Evolutionary conservation across 345 rosid genomes (phyloP), one percentile per base, ranked within the genome.

Genomic region (Hibiscus tridactylites): DNA sequence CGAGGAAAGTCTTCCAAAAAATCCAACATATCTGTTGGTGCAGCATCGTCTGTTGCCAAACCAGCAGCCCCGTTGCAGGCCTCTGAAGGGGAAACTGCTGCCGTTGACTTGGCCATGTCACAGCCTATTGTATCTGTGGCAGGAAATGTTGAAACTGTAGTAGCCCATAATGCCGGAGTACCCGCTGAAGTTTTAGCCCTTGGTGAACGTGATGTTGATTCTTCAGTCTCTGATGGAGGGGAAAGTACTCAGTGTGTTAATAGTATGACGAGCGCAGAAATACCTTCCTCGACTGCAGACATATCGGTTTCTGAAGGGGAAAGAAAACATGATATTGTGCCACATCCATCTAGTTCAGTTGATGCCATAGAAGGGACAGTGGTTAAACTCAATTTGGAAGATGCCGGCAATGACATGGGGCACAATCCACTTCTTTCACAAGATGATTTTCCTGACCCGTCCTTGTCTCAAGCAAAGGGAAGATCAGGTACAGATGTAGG

Each of bases 401-500:
- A 49, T 68, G 71, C 66, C 42, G 67, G 64, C 65, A 73, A 68
- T 74, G 88, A 71, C 70, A 82, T 26, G 46, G 74, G 60, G 49
- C 65, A 79, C 74, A 80, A 80, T 65, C 68, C 75, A 35, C 61
- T 79, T 31, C 69, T 84, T 60, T 63, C 79, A 49, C 79, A 67
- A 70, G 86, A 78, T 64, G 73, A 71, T 81, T 52, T 74, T 64
- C 81, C 86, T 71, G 85, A 78, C 79, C 78, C 47, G 70, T 78
- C 84, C 80, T 73, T 74, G 78, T 77, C 76, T 79, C 83, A 66
- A 60, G 81, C 79, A 67, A 39, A 82, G 79, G 84, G 96, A 78
- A 71, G 86, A 86, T 83, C 91, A 85, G 90, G 88, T 90, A 83
- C 86, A 64, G 87, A 85, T 88, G 85, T 88, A 90, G 88, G 93